Conservation (phyloP, 169 alveolate species). For the Plasmodium vivax region DNA sequence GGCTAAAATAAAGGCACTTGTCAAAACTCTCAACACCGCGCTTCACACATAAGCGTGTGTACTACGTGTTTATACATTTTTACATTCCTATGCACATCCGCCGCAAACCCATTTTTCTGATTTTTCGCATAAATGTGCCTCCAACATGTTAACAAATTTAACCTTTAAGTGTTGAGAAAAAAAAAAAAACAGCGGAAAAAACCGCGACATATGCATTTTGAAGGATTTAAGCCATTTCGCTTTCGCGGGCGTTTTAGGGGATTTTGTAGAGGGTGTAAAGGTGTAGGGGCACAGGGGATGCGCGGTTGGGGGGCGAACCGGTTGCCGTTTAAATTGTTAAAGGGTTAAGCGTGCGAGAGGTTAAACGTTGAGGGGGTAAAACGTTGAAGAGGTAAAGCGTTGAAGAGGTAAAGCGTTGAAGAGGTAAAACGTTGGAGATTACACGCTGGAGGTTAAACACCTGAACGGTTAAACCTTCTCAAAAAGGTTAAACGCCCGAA, state of each 20-base stretch:
- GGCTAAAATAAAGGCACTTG: not conserved
- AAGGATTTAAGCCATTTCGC: not conserved
- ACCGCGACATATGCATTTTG: not conserved
- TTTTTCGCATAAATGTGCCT: not conserved
- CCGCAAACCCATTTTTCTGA: not conserved
- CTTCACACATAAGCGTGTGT: not conserved
- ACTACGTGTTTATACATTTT: not conserved
- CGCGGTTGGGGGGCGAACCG: not conserved
- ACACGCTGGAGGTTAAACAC: no score
- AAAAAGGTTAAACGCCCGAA: no score
- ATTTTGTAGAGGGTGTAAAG: not conserved
- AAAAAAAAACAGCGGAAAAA: not conserved
- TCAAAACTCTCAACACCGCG: not conserved
- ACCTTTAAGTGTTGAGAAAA: not conserved
- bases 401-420: no score
- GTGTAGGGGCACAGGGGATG: not conserved
- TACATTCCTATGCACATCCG: not conserved
- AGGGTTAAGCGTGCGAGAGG: not conserved
- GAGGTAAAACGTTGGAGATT: no score
- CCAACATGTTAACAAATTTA: not conserved
- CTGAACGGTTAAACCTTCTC: no score
- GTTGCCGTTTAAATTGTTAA: not conserved
- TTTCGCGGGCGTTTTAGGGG: not conserved
- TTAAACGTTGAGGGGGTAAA: not conserved
- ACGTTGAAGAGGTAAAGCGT: no score